Percentiles rank a stretch among this genome's conserved stretches.
Conservation (phyloP, 805 yeast species). For the Hanseniaspora clermontiae region DNA sequence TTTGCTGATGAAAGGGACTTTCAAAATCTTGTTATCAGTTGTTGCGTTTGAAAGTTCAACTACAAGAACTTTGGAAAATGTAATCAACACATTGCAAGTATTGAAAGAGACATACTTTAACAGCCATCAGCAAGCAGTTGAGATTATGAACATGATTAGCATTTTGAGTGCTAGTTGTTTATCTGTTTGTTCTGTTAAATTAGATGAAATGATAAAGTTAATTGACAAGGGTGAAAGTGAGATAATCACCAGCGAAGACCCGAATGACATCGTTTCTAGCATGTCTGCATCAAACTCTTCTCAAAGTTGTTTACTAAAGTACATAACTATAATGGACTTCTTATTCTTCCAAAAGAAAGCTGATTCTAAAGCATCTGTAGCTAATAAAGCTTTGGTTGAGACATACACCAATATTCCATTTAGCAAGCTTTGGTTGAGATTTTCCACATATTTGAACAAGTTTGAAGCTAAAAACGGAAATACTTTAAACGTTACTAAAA, state of each 20-base stretch:
- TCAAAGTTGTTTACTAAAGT: constrained; percentile 76
- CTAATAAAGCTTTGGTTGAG: constrained; percentile 28
- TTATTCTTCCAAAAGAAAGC: constrained; percentile 39
- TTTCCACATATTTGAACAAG: constrained; percentile 56
- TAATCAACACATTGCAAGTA: constrained; percentile 68
- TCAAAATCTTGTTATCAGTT: not conserved
- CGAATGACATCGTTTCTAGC: constrained; percentile 42
- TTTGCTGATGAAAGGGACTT: constrained; percentile 2
- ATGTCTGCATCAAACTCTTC: constrained; percentile 73
- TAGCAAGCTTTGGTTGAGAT: constrained; percentile 73
- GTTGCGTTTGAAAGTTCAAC: constrained; percentile 75
- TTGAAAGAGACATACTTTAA: constrained; percentile 30
- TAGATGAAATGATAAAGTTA: constrained; percentile 37
- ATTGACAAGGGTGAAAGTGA: constrained; percentile 44
- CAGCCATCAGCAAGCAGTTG: constrained; percentile 38
- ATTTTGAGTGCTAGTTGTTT: not conserved
- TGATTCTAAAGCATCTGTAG: constrained; percentile 17
- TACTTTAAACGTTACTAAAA: constrained; percentile 45
- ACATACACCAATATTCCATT: constrained; percentile 50
- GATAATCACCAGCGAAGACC: constrained; percentile 34
- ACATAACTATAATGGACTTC: constrained; percentile 78
- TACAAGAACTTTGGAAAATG: constrained; percentile 71
- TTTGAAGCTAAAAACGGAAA: constrained; percentile 32
- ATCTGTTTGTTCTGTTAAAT: constrained; percentile 48
- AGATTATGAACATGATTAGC: constrained; percentile 49